Evolutionary conservation across 306 rosid genomes (phyloP).

Genomic region (Quercus alba): DNA sequence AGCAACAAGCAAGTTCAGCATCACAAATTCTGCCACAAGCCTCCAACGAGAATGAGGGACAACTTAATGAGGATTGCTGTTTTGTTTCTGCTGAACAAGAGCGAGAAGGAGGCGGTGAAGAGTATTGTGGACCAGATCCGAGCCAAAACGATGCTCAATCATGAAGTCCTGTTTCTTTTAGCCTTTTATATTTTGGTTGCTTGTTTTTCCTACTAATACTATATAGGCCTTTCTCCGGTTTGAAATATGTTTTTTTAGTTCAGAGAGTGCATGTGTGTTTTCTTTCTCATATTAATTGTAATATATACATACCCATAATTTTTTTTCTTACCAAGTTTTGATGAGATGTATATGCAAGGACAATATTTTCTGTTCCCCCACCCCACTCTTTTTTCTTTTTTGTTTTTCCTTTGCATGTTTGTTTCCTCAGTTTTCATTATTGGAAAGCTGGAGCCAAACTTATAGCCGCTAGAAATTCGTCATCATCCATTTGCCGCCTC

Average conservation of each 20-base stretch:
- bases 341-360: neutral
- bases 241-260: neutral
- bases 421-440: too few relatives aligned
- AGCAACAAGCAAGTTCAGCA: constrained; percentile 64
- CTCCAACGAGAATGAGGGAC: constrained; percentile 61
- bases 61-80: constrained; percentile 44
- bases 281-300: constrained; percentile 8
- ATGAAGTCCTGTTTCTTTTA: constrained; percentile 13
- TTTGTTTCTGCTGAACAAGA: constrained; percentile 47
- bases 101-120: constrained; percentile 57
- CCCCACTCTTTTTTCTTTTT: too few relatives aligned
- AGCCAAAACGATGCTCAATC: constrained; percentile 48
- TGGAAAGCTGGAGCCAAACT: too few relatives aligned
- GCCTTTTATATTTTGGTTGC: constrained; percentile 1
- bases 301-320: neutral
- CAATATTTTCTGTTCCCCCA: neutral
- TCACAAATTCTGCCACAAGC: constrained; percentile 54
- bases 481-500: too few relatives aligned
- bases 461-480: too few relatives aligned
- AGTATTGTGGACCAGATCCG: constrained; percentile 53
- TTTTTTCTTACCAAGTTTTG: neutral
- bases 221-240: constrained; percentile 9
- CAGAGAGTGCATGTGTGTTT: neutral
- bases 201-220: constrained; percentile 19
- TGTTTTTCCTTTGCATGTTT: too few relatives aligned